Evolutionary conservation across 1,284 basidiomycete species (phyloP).

Genomic region (Prillingera fragicola): DNA sequence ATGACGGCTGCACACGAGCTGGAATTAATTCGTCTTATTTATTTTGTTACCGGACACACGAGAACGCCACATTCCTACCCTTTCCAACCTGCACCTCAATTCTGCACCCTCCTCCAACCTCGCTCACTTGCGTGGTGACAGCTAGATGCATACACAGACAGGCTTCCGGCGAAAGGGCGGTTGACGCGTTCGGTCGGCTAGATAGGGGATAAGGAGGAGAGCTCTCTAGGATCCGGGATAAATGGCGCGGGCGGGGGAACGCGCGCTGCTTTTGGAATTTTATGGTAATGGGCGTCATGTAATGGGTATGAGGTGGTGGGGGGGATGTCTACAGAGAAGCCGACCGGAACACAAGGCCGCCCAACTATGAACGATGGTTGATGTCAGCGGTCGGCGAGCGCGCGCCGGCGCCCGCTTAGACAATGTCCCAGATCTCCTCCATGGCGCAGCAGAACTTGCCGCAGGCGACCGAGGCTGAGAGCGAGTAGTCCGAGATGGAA

Average conservation of each 20-base stretch:
- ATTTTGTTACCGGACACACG: no score
- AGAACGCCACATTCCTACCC: no score
- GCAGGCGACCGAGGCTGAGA: constrained; percentile 93
- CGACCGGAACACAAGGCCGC: neutral
- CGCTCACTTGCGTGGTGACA: no score
- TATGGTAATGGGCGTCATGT: neutral
- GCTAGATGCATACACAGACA: constrained; percentile 22
- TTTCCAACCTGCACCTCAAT: no score
- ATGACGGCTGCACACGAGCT: no score
- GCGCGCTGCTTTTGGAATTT: no score
- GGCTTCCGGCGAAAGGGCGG: constrained; percentile 2
- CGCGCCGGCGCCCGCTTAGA: constrained; percentile 38
- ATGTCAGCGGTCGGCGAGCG: neutral
- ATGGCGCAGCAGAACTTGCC: constrained; percentile 73
- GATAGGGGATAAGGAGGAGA: no score
- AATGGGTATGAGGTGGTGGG: neutral
- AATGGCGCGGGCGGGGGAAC: constrained; percentile 1
- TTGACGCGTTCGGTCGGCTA: constrained; percentile 3
- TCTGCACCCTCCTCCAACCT: no score
- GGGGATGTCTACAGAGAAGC: neutral
- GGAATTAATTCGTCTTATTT: no score
- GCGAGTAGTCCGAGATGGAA: constrained; percentile 86
- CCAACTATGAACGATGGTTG: neutral
- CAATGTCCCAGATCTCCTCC: constrained; percentile 59
- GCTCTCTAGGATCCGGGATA: no score